Percentiles rank a stretch among this genome's conserved stretches.
These are phyloP conservation scores for Penicillium egyptiacum DNA, from an alignment of 495 filamentous ascomycete species.

Conservation along the genomic window DNA sequence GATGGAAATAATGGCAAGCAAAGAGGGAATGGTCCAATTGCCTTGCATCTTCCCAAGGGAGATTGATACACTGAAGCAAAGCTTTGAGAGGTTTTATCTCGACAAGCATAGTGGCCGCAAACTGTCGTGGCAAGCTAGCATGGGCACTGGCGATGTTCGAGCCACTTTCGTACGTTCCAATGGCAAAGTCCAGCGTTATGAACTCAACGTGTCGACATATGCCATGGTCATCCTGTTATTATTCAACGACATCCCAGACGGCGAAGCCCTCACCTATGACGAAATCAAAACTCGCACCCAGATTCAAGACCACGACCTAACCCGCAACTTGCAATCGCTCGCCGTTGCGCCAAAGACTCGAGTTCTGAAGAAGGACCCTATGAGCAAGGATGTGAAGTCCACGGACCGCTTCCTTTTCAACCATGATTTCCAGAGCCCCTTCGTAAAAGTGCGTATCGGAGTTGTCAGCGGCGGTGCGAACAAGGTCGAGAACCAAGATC, in stretches of 20 bases:
- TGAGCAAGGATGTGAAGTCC: slow-evolving; percentile 75
- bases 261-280: slow-evolving; percentile 69
- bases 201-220: slow-evolving; percentile 90
- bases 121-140: slow-evolving; percentile 78
- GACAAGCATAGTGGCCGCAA: slow-evolving; percentile 82
- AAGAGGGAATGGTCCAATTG: slow-evolving; percentile 51
- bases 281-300: slow-evolving; percentile 82
- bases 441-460: slow-evolving; percentile 83
- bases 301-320: slow-evolving; percentile 76
- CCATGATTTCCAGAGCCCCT: slow-evolving; percentile 74
- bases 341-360: slow-evolving; percentile 82
- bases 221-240: slow-evolving; percentile 86
- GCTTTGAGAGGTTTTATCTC: slow-evolving; percentile 88
- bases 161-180: slow-evolving; percentile 74
- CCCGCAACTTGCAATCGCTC: slow-evolving; percentile 79
- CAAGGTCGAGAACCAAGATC: slow-evolving; percentile 80
- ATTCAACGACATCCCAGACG: slow-evolving; percentile 76
- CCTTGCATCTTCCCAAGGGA: slow-evolving; percentile 70
- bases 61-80: slow-evolving; percentile 74
- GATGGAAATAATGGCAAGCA: slow-evolving; percentile 72
- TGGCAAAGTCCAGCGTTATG: slow-evolving; percentile 73
- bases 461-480: slow-evolving; percentile 65
- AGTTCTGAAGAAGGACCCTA: slow-evolving; percentile 79
- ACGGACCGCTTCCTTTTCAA: slow-evolving; percentile 87
- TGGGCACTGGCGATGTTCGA: slow-evolving; percentile 85